Percentiles rank a stretch among this genome's conserved stretches.
Evolutionary conservation across 306 rosid species (phyloP).

Genomic region (Lotus japonicus): DNA sequence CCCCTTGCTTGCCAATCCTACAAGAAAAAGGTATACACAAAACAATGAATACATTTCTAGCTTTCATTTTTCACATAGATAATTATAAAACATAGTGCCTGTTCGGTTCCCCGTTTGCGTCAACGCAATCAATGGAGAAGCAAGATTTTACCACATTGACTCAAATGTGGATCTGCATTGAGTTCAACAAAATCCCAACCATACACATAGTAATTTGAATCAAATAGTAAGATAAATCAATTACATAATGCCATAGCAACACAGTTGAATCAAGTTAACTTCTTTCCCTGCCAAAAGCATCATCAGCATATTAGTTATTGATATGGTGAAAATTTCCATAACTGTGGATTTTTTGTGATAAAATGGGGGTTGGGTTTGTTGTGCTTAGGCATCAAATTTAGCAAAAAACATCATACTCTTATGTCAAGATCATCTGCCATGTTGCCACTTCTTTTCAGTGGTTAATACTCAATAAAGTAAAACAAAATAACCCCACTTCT

Average conservation of each 20-base stretch:
- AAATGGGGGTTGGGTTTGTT: background rate
- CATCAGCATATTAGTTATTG: background rate
- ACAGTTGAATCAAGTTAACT: background rate
- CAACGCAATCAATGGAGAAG: too few relatives aligned
- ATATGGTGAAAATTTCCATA: background rate
- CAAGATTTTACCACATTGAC: too few relatives aligned
- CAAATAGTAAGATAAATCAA: conserved; percentile 1
- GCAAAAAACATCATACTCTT: background rate
- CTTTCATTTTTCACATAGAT: too few relatives aligned
- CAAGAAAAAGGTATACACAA: background rate
- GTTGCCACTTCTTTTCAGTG: background rate
- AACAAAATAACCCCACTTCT: conserved; percentile 1
- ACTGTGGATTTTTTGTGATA: background rate
- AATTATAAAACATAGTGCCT: too few relatives aligned
- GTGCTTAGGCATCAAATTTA: conserved; percentile 4
- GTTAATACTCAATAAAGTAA: background rate
- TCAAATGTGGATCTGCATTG: too few relatives aligned
- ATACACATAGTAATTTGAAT: background rate
- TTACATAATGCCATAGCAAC: background rate
- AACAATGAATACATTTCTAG: background rate
- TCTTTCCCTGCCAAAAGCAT: too few relatives aligned
- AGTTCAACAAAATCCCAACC: too few relatives aligned
- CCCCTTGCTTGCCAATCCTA: conserved; percentile 25
- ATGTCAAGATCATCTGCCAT: background rate
- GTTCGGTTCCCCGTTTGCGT: too few relatives aligned